Conservation (phyloP, 768 basidiomycete genomes). For the Termitomyces titanicus region DNA sequence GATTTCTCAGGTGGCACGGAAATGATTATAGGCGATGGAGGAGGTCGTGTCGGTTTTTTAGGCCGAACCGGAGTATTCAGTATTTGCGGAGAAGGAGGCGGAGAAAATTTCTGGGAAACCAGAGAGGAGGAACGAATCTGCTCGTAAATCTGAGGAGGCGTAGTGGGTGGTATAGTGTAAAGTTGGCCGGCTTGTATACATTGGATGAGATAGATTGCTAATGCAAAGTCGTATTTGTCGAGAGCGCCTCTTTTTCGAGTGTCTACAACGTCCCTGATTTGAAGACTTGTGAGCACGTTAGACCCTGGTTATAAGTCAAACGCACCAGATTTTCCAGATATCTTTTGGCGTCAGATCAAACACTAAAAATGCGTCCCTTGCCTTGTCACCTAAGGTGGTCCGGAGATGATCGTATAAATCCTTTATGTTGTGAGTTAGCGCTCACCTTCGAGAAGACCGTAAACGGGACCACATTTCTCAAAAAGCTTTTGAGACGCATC, state of each 20-base stretch:
- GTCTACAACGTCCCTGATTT: constrained; percentile 57
- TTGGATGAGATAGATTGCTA: constrained; percentile 66
- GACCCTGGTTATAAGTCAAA: background rate
- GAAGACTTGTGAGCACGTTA: background rate
- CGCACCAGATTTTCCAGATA: constrained; percentile 60
- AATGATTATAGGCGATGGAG: background rate
- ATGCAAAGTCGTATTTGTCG: constrained; percentile 62
- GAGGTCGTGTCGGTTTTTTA: background rate
- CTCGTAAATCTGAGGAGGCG: constrained; percentile 28
- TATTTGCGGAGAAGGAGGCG: constrained; percentile 5
- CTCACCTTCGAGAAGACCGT: constrained; percentile 54
- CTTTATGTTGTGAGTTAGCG: background rate
- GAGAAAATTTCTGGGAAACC: constrained; percentile 1
- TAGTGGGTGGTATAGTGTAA: constrained; percentile 24
- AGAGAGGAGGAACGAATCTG: constrained; percentile 19
- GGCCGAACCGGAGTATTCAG: background rate
- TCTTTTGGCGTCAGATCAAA: constrained; percentile 55
- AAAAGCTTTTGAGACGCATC: constrained; percentile 56
- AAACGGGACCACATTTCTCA: constrained; percentile 41
- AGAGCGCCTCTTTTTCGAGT: constrained; percentile 54
- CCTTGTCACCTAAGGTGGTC: constrained; percentile 46
- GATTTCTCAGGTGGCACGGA: background rate
- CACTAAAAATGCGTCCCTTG: constrained; percentile 60
- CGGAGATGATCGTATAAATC: background rate
- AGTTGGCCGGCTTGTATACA: constrained; percentile 32